Base-by-base conservation (phyloP, 2,329 filamentous ascomycete species). In the Diplodia sapinea region DNA sequence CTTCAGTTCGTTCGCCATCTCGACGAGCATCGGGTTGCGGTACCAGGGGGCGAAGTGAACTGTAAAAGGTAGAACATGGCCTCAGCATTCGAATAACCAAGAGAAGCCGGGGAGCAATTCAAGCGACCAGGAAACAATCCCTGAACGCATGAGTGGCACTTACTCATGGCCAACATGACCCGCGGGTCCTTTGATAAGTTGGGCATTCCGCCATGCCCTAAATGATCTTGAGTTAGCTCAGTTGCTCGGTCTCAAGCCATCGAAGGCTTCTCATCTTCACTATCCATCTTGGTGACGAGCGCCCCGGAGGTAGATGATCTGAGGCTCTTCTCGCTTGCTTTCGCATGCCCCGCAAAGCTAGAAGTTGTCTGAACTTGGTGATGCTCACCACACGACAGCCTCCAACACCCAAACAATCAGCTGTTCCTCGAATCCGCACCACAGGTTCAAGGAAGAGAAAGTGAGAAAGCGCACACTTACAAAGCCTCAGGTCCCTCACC, bases 201-300 rank as follows among this genome's bases (percentile, higher is more conserved):
- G 1, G 86, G 86, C 83, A 88, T 87, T 0, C 87, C 87, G 0
- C 86, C 86, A 73, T 89, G 87, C 87, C 87, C 59, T 62, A 26
- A 38, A 62, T 13, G 17, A 17, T 13, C 7, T 31, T n/a, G 29
- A 12, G 43, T 62, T 31, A 62, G 47, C 59, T 9, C 6, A 31
- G 11, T 29, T 26, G 40, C 55, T 33, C 56, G 54, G n/a, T 31
- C n/a, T 40, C 1, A 13, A 20, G 17, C 23, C 56, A 26, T 8
- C 13, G 31, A 7, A 40, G 38, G 38, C 8, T 2, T 33, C 3
- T 9, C 17, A 6, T 36, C 36, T 20, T 36, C 26, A 3, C 43
- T n/a, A 5, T 33, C 38, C 7, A 47, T 12, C n/a, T 11, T 11
- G n/a, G 43, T 47, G n/a, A 9, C 17, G n/a, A 47, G 43, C 20